Conservation (phyloP, 1,284 basidiomycete species). For the Pholiota adiposa region DNA sequence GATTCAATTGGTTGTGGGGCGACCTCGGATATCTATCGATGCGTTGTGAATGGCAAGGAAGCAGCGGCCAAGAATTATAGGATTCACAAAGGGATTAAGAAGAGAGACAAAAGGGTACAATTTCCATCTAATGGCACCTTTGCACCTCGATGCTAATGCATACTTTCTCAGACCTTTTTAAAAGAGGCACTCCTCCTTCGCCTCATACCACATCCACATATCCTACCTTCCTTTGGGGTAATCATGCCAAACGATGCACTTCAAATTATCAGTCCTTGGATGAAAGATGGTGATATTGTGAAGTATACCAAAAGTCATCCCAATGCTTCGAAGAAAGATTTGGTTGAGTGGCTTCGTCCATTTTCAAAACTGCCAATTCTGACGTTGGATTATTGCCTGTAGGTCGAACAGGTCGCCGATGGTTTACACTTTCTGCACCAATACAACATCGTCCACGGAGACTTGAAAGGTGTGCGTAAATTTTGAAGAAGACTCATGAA, state of each 20-base stretch:
- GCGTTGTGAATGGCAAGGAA: neutral
- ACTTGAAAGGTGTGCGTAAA: neutral
- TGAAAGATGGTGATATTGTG: neutral
- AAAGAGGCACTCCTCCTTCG: constrained; percentile 3
- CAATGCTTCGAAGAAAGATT: neutral
- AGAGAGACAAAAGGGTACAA: neutral
- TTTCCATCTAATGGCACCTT: neutral
- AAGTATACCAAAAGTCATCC: constrained; percentile 1
- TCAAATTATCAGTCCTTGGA: constrained; percentile 1
- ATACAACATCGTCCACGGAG: constrained; percentile 4
- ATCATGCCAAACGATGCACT: neutral
- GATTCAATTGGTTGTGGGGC: neutral
- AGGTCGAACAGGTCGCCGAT: constrained; percentile 7
- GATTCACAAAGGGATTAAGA: neutral
- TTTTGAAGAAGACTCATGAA: neutral
- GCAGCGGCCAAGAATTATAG: neutral
- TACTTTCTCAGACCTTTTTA: neutral
- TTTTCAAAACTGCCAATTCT: neutral
- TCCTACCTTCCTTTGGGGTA: neutral
- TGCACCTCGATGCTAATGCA: neutral
- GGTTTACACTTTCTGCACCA: constrained; percentile 5
- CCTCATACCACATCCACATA: constrained; percentile 4
- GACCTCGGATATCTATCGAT: neutral
- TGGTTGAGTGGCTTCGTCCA: neutral
- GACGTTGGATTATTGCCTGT: neutral